These are phyloP conservation scores for Stemphylium vesicarium DNA, from an alignment of 2,329 filamentous ascomycete genomes.

Conservation along the genomic window DNA sequence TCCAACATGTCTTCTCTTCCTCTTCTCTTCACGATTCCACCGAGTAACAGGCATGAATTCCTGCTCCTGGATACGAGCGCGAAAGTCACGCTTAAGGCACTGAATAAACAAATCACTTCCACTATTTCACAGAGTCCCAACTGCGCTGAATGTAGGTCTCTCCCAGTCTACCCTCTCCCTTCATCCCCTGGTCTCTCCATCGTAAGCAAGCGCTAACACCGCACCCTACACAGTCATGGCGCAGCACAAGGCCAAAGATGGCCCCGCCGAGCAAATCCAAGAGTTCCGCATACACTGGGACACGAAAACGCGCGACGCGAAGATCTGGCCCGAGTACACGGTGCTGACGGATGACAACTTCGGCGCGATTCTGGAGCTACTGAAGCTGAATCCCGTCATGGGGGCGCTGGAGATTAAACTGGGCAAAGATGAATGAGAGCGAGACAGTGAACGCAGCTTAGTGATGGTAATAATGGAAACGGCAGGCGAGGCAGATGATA, in stretches of 20 bases:
- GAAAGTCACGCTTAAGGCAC: conserved; percentile 35
- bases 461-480: neutral
- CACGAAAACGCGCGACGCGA: conserved; percentile 33
- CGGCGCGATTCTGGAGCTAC: conserved; percentile 35
- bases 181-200: neutral
- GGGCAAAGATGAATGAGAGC: conserved; percentile 30
- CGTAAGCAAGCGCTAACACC: neutral
- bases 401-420: conserved; percentile 45
- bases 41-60: conserved; percentile 43
- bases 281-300: conserved; percentile 43
- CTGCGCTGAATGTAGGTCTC: conserved; percentile 37
- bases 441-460: neutral
- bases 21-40: conserved; percentile 44
- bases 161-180: neutral
- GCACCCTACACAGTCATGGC: conserved; percentile 30
- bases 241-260: conserved; percentile 38
- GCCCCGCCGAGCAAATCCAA: conserved; percentile 32
- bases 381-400: conserved; percentile 31
- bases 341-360: conserved; percentile 43
- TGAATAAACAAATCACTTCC: conserved; percentile 40
- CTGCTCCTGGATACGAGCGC: conserved; percentile 32
- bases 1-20: conserved; percentile 19
- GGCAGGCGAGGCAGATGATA: too few relatives aligned
- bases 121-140: conserved; percentile 35
- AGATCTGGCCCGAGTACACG: conserved; percentile 45